These are phyloP conservation scores for Halophytophthora polymorphica DNA, from an alignment of 352 stramenopile genomes.

Conservation along the genomic window DNA sequence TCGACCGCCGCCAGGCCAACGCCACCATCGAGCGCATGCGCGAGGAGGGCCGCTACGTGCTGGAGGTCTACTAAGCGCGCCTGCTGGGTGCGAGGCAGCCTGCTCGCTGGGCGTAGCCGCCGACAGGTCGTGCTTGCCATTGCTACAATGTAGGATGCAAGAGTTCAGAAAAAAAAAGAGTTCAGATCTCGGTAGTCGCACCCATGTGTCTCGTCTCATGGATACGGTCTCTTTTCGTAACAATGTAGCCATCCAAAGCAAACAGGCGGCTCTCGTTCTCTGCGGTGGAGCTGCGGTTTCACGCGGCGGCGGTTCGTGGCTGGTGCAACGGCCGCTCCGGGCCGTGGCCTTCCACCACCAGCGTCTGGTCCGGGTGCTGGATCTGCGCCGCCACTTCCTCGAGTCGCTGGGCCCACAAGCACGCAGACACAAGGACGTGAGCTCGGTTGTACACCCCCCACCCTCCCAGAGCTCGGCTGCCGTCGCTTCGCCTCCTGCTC, in stretches of 20 bases:
- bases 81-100: too few relatives aligned
- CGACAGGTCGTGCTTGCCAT: too few relatives aligned
- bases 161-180: too few relatives aligned
- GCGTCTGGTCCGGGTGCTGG: constrained; percentile 35
- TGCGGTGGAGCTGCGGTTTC: too few relatives aligned
- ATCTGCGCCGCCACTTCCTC: constrained; percentile 31
- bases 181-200: too few relatives aligned
- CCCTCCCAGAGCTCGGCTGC: neutral
- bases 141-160: too few relatives aligned
- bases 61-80: constrained; percentile 79
- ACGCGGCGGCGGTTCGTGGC: too few relatives aligned
- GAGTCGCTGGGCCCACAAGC: constrained; percentile 25
- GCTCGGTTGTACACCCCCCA: constrained; percentile 9
- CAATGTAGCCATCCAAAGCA: too few relatives aligned
- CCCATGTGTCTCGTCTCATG: too few relatives aligned
- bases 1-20: constrained; percentile 68
- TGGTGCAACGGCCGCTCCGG: constrained; percentile 39
- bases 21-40: constrained; percentile 77
- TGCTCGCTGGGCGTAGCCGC: too few relatives aligned
- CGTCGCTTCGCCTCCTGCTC: constrained; percentile 5
- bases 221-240: too few relatives aligned
- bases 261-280: too few relatives aligned
- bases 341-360: constrained; percentile 55
- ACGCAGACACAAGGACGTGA: neutral
- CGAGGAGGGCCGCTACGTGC: constrained; percentile 74